Base-by-base conservation (phyloP, 73 alveolate species). In the Strombidium stylifer region DNA sequence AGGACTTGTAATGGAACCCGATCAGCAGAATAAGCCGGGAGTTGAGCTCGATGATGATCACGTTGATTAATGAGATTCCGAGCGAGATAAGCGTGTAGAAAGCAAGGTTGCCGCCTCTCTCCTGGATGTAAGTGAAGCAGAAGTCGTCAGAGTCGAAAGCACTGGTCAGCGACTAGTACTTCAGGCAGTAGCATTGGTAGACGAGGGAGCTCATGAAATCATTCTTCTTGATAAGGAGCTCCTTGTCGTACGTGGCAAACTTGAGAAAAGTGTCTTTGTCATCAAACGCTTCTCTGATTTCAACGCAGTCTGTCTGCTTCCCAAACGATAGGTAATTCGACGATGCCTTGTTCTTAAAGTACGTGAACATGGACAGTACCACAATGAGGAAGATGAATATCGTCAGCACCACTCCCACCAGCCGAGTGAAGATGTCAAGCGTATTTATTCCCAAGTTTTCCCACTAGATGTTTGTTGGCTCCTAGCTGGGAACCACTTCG, bases 391-490 rank as follows among this genome's bases (percentile, higher is more conserved):
- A 8, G 0, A 53, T 4, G 2, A 18, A 54, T 14, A 36, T 25
- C 30, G 55, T 55, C 7, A 46, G 20, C n/a, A 41, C 20, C 14
- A 54, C 72, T 4, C 24, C 27, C n/a, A 40, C 20, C 7, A 66
- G 28, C 21, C 57, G 35, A 1, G 26, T 5, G 45, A 31, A 8
- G 36, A 47, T 54, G 3, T 14, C 23, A 8, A 30, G 1, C 7
- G 15, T 18, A 3, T 51, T 54, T 36, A 54, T 12, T 10, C 40
- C 53, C 27, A 41, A 35, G 24, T 69, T 53, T 30, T 69, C 83
- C 83, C 83, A 69, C 11, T 55, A 55, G 15, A 69, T 69, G 41
- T 69, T 69, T 2, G 83, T 69, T 16, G 83, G 83, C 57, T 69
- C 79, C 15, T 65, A 3, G 5, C 67, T 67, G 5, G 59, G 41